Percentiles rank a stretch among this genome's conserved stretches.
These are phyloP conservation scores for Candolleomyces eurysporus DNA, from an alignment of 768 basidiomycete species.

Conservation along the genomic window DNA sequence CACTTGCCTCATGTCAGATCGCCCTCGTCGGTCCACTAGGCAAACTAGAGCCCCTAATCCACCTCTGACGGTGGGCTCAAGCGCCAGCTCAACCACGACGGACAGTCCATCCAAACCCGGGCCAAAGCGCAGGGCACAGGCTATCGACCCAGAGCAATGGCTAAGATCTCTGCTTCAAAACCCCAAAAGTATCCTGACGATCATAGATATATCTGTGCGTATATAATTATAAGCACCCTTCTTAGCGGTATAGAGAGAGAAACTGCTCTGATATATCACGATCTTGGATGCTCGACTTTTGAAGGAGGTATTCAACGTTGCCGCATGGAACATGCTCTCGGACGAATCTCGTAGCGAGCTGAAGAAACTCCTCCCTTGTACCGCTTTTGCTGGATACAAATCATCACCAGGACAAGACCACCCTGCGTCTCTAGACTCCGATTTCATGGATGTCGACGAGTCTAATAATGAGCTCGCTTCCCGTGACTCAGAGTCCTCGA, in stretches of 20 bases:
- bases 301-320: constrained; percentile 47
- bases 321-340: constrained; percentile 46
- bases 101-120: not conserved
- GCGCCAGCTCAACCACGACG: not conserved
- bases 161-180: constrained; percentile 41
- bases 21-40: constrained; percentile 27
- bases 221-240: not conserved
- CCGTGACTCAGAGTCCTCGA: not conserved
- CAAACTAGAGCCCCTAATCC: constrained; percentile 11
- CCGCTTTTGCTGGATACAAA: constrained; percentile 37
- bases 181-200: constrained; percentile 48
- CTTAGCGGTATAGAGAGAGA: not conserved
- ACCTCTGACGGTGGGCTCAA: constrained; percentile 11
- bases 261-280: not conserved
- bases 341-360: constrained; percentile 36
- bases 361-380: constrained; percentile 42
- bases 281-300: not conserved
- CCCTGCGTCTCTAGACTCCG: constrained; percentile 25
- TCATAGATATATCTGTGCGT: constrained; percentile 51
- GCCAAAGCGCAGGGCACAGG: constrained; percentile 27
- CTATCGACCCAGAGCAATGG: constrained; percentile 27
- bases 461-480: not conserved
- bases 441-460: constrained; percentile 19
- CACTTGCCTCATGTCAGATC: constrained; percentile 20
- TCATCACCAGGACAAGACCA: constrained; percentile 34